phyloP scores from a whole-genome alignment of 768 basidiomycete species.

The Dioszegia crocea region DNA sequence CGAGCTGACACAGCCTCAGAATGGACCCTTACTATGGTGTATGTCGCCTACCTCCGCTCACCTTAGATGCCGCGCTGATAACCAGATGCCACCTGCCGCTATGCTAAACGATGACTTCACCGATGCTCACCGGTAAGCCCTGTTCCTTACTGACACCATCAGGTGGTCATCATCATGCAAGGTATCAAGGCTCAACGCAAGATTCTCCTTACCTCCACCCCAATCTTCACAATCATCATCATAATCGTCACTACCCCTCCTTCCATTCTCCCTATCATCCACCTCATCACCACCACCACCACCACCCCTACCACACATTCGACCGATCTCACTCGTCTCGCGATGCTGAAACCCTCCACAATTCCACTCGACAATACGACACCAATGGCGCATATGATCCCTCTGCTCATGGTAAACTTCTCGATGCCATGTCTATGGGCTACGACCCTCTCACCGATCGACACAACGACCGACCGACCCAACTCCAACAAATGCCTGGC shows the following conservation, averaged over 20 bases:
- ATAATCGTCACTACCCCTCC: neutral
- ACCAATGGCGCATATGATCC: constrained; percentile 6
- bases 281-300: neutral
- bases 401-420: constrained; percentile 1
- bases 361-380: constrained; percentile 7
- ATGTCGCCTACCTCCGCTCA: neutral
- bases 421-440: constrained; percentile 6
- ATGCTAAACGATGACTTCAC: constrained; percentile 35
- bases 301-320: neutral
- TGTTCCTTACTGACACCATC: neutral
- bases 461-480: neutral
- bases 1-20: constrained; percentile 1
- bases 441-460: constrained; percentile 7
- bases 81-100: constrained; percentile 38
- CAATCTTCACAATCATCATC: neutral
- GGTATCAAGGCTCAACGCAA: neutral
- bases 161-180: neutral
- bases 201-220: neutral
- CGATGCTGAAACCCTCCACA: neutral
- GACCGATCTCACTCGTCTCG: neutral
- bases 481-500: neutral
- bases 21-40: constrained; percentile 22
- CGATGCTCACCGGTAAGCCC: constrained; percentile 39
- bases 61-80: neutral
- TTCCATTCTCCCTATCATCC: neutral